Base-by-base conservation (phyloP, 768 basidiomycete genomes). In the Amanita brunnescens region DNA sequence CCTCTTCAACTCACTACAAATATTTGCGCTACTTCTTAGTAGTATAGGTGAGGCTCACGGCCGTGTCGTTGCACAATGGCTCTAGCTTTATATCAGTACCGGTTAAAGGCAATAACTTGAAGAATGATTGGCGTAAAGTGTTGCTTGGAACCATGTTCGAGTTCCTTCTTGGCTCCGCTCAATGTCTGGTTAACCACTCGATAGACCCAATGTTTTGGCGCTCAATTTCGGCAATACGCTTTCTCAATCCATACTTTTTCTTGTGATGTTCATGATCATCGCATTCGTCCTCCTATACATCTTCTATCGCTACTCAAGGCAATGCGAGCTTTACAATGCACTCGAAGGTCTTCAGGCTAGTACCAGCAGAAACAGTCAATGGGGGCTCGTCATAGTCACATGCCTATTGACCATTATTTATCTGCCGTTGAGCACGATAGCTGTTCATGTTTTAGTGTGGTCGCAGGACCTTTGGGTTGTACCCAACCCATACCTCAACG, bases 401-500 rank as follows among this genome's bases (percentile, higher is more conserved):
- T 89, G 89, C 59, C 58, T 83, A 18, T 66, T 87, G 38, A 82
- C 83, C 7, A 67, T 82, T 39, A 71, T 88, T 21, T 91, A 89
- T 61, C 72, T 91, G 21, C 88, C 87, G 2, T 70, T 91, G 44
- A 85, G 83, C 56, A 87, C 85, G 12, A 79, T 91, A 73, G 78
- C 85, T 0, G 69, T 90, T 14, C 85, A 85, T 57, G 85, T 85
- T 26, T 67, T 90, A 13, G 77, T 85, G 1, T 89, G 85, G 85
- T 85, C 84, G 0, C 73, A 80, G 42, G 88, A 89, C 66, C 74
- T 85, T 16, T 90, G 85, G 86, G 73, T 75, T 5, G 77, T 87
- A 23, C 65, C 77, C 0, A 87, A 87, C 61, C 84, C 85, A 3
- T 87, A 87, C 58, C 64, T 65, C 41, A 82, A 83, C 58, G 71